Evolutionary conservation across 1,284 basidiomycete species (phyloP).

Genomic region (Leucoagaricus sp.): DNA sequence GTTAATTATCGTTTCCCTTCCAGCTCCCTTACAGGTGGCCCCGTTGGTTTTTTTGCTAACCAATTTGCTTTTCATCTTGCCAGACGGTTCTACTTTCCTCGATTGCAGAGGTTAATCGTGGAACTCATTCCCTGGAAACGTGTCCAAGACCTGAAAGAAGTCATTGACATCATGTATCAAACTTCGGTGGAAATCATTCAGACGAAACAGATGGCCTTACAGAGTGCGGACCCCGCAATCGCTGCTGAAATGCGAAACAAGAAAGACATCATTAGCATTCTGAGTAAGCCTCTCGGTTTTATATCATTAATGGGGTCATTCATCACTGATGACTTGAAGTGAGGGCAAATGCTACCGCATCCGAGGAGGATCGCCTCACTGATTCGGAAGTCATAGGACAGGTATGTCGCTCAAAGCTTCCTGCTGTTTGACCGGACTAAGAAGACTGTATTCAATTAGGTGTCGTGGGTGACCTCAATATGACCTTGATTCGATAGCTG

Average conservation of each 20-base stretch:
- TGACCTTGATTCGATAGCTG: neutral
- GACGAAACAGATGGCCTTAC: slow-evolving; percentile 33
- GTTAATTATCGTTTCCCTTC: neutral
- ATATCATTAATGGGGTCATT: too few species aligned
- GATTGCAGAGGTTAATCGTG: slow-evolving; percentile 29
- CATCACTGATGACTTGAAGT: slow-evolving; percentile 27
- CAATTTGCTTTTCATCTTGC: slow-evolving; percentile 16
- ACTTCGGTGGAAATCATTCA: slow-evolving; percentile 36
- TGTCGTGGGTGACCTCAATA: slow-evolving; percentile 15
- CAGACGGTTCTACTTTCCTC: slow-evolving; percentile 11
- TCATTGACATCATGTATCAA: slow-evolving; percentile 34
- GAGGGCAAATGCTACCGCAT: slow-evolving; percentile 34
- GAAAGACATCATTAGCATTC: slow-evolving; percentile 49
- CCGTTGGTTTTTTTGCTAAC: slow-evolving; percentile 20
- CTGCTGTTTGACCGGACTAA: neutral
- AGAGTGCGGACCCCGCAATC: slow-evolving; percentile 27
- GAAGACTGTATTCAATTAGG: neutral
- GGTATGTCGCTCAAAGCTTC: neutral
- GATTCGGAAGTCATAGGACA: slow-evolving; percentile 39
- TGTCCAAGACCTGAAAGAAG: slow-evolving; percentile 29
- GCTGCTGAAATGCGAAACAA: slow-evolving; percentile 36
- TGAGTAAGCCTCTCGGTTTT: slow-evolving; percentile 34
- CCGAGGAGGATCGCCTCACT: slow-evolving; percentile 32
- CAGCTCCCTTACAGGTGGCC: slow-evolving; percentile 12
- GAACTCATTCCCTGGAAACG: slow-evolving; percentile 27